Base-by-base conservation (phyloP, 805 yeast genomes). In the Wickerhamiella brachini region DNA sequence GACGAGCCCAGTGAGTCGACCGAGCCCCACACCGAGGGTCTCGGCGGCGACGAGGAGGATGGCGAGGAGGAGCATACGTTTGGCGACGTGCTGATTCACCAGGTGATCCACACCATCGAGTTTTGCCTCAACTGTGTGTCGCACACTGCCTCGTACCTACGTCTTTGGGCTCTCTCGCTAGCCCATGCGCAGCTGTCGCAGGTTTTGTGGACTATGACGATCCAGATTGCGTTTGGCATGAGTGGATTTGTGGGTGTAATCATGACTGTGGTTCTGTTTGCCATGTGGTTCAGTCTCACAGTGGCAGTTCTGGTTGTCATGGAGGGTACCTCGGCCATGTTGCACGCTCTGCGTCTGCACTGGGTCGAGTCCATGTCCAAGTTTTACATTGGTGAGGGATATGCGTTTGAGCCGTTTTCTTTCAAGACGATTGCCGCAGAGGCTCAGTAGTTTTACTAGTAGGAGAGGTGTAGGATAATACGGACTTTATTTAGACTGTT, bases 311-410 rank as follows among this genome's bases (percentile, higher is more conserved):
- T 93, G 62, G 97, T 93, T 13, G 72, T 85, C 49, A 93, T 93
- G 99, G 99, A 93, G 69, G 99, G 98, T 53, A 93, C 99, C 0
- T 87, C 97, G 23, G 98, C 98, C 37, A 93, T 93, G 98, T 77
- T 93, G 64, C 99, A 93, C 69, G 84, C 97, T n/a, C 76, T 93
- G 64, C 85, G 99, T 74, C 77, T 93, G 64, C 98, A 93, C 67
- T 93, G 99, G 99, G 98, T 93, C 56, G 99, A 93, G 71, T 83
- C 96, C 24, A 93, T 93, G 99, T 87, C 96, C 55, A 93, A 93
- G 72, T 94, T 83, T 71, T 93, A 89, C 62, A 93, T 85, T 64
- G 99, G 99, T 66, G 97, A 90, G 67, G 99, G 99, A 54, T 74
- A 79, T 58, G 79, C 89, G 5, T 93, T 85, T 65, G 81, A 77